Percentiles rank a stretch among this genome's conserved stretches.
Evolutionary conservation across 192 early-diverging fungal species (phyloP).

Genomic region (Backusella tuberculispora): DNA sequence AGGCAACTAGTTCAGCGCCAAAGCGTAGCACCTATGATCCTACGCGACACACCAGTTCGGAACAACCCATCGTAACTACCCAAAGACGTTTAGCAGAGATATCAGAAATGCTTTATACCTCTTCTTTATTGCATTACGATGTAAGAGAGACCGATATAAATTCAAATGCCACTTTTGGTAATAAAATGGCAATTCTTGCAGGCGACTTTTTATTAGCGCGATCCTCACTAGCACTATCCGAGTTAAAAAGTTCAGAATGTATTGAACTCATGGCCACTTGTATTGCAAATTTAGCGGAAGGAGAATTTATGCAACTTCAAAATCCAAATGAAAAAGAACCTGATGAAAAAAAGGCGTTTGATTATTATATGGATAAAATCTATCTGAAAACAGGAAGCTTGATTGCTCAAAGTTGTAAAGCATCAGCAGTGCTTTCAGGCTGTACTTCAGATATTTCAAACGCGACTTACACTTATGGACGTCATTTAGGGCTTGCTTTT

Average conservation of each 20-base stretch:
- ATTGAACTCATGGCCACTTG: conserved; percentile 93
- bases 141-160: conserved; percentile 76
- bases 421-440: conserved; percentile 85
- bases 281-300: conserved; percentile 93
- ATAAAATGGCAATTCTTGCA: conserved; percentile 96
- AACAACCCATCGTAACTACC: conserved; percentile 70
- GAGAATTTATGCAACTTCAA: conserved; percentile 97
- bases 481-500: conserved; percentile 91
- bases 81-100: conserved; percentile 97
- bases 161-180: conserved; percentile 88
- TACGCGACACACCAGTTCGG: conserved; percentile 17
- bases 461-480: conserved; percentile 82
- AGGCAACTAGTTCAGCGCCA: conserved; percentile 76
- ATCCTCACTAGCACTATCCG: conserved; percentile 87
- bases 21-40: conserved; percentile 43
- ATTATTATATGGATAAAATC: conserved; percentile 94
- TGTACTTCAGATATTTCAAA: conserved; percentile 72
- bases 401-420: conserved; percentile 91
- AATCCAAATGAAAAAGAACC: conserved; percentile 58
- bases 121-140: conserved; percentile 95
- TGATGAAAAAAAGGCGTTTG: conserved; percentile 62
- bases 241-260: conserved; percentile 87
- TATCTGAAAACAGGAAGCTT: conserved; percentile 95
- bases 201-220: conserved; percentile 93
- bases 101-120: conserved; percentile 97